phyloP scores from a whole-genome alignment of 441 rosid species.

The Pelargonium citronellum region DNA sequence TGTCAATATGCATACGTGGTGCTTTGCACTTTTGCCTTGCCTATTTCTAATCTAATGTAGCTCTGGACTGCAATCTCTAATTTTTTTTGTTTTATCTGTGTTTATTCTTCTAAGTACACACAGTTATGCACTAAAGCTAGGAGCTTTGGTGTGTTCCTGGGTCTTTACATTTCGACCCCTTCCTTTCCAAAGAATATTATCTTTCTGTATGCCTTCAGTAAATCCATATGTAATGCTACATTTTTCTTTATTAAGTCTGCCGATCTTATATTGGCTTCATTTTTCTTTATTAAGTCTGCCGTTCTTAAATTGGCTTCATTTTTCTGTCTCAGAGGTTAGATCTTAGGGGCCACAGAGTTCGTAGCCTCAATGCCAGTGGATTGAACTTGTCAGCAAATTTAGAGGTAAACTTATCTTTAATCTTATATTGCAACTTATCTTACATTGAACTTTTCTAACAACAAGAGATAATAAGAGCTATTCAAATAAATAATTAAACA shows the following conservation, averaged over 20 bases:
- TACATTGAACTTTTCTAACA: too few species aligned
- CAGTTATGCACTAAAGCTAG: too few species aligned
- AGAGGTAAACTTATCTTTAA: constrained; percentile 51
- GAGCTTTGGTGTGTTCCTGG: too few species aligned
- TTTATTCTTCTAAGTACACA: too few species aligned
- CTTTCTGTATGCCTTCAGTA: not conserved
- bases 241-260: constrained; percentile 17
- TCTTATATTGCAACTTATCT: not conserved
- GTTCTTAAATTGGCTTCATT: constrained; percentile 16
- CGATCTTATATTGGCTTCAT: constrained; percentile 16
- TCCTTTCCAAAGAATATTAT: not conserved
- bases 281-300: constrained; percentile 14
- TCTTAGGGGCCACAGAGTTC: constrained; percentile 92
- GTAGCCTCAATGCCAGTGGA: constrained; percentile 69
- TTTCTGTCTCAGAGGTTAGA: constrained; percentile 70
- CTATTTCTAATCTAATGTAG: too few species aligned
- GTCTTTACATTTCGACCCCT: not conserved
- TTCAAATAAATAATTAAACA: too few species aligned
- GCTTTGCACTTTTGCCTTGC: too few species aligned
- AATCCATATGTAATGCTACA: not conserved
- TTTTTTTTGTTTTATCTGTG: too few species aligned
- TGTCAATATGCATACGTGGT: too few species aligned
- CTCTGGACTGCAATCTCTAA: too few species aligned
- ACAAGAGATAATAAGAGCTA: too few species aligned
- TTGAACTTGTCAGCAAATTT: constrained; percentile 77